phyloP scores from a whole-genome alignment of 805 yeast species.

The Vanderwaltozyma polyspora region DNA sequence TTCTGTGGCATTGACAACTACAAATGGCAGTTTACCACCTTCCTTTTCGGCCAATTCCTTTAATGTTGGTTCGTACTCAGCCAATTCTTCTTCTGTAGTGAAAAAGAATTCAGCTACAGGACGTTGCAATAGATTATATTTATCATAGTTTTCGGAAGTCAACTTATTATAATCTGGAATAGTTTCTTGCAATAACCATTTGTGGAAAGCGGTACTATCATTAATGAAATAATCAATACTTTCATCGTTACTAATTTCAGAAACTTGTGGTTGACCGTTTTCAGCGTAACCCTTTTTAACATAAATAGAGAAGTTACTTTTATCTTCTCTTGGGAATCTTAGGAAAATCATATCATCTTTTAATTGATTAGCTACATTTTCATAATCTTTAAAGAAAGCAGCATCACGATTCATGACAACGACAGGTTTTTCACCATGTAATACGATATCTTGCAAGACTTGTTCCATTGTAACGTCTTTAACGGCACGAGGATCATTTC shows the following conservation, averaged over 20 bases:
- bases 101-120: constrained; percentile 90
- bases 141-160: constrained; percentile 63
- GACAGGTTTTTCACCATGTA: constrained; percentile 26
- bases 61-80: constrained; percentile 36
- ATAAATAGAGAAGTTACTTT: constrained; percentile 15
- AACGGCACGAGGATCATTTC: constrained; percentile 25
- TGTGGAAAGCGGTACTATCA: constrained; percentile 2
- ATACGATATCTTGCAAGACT: constrained; percentile 21
- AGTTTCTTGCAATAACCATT: constrained; percentile 40
- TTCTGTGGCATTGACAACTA: constrained; percentile 69
- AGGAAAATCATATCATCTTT: constrained; percentile 59
- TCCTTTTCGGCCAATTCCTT: constrained; percentile 56
- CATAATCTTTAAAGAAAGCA: constrained; percentile 44
- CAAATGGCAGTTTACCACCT: constrained; percentile 78
- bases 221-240: constrained; percentile 18
- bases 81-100: constrained; percentile 52
- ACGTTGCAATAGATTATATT: constrained; percentile 56
- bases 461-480: constrained; percentile 19
- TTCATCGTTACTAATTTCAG: constrained; percentile 7
- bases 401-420: constrained; percentile 34
- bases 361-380: constrained; percentile 45
- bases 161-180: constrained; percentile 84
- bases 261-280: constrained; percentile 1
- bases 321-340: constrained; percentile 25
- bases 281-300: neutral